Conservation (phyloP, 805 yeast genomes). For the Kodamaea lidongshanica region DNA sequence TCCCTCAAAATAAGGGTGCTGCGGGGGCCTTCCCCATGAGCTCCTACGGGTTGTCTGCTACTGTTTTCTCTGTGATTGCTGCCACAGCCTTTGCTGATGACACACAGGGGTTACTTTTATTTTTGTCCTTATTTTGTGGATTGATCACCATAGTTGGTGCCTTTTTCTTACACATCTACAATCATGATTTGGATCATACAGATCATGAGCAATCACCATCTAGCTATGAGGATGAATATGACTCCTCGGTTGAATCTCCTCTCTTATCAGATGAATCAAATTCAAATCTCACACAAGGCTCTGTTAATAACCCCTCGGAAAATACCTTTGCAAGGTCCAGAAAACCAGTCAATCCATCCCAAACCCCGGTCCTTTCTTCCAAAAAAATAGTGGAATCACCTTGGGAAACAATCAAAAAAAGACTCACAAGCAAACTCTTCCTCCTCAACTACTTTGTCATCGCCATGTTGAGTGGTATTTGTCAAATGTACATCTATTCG, state of each 20-base stretch:
- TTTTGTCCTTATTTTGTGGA: conserved; percentile 52
- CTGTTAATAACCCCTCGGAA: too few species aligned
- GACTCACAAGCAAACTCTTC: conserved; percentile 30
- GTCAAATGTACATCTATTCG: conserved; percentile 67
- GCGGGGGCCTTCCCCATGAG: conserved; percentile 68
- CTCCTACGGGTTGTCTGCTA: conserved; percentile 65
- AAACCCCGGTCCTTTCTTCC: conserved; percentile 9
- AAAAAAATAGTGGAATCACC: conserved; percentile 5
- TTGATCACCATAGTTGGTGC: conserved; percentile 37
- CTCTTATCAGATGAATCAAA: too few species aligned
- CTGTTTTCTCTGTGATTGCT: conserved; percentile 54
- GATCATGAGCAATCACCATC: conserved; percentile 3
- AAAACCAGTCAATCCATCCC: conserved; percentile 2
- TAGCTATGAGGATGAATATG: conserved; percentile 3
- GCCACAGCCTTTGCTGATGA: conserved; percentile 47
- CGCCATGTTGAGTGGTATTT: conserved; percentile 54
- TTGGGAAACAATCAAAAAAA: conserved; percentile 14
- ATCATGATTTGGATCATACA: conserved; percentile 21
- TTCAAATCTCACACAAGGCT: too few species aligned
- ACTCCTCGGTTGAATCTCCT: conserved; percentile 5
- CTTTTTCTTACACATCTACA: conserved; percentile 37
- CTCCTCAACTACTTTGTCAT: conserved; percentile 49
- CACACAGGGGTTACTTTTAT: conserved; percentile 49
- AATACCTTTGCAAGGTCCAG: conserved; percentile 6
- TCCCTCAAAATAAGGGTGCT: conserved; percentile 63